These are phyloP conservation scores for Plasmodium knowlesi DNA, from an alignment of 169 alveolate genomes.

Conservation along the genomic window DNA sequence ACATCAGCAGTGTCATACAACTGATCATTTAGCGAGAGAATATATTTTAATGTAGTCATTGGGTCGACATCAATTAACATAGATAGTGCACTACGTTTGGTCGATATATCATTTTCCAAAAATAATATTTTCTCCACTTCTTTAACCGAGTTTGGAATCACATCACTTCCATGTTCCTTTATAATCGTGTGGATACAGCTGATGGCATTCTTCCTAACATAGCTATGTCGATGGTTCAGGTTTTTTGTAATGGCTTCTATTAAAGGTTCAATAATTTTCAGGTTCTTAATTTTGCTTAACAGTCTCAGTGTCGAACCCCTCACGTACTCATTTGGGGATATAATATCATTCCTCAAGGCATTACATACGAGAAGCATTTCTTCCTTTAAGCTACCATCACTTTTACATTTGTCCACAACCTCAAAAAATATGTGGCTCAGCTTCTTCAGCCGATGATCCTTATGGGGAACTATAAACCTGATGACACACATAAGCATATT, in stretches of 20 bases:
- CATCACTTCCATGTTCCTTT: slow-evolving; percentile 92
- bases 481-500: slow-evolving; percentile 86
- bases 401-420: slow-evolving; percentile 93
- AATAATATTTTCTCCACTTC: slow-evolving; percentile 85
- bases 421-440: slow-evolving; percentile 95
- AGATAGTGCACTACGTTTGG: slow-evolving; percentile 93
- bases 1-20: slow-evolving; percentile 86
- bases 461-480: slow-evolving; percentile 86
- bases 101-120: slow-evolving; percentile 92
- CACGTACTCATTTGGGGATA: slow-evolving; percentile 96
- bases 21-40: slow-evolving; percentile 82
- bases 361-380: slow-evolving; percentile 97
- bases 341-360: slow-evolving; percentile 95
- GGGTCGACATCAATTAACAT: slow-evolving; percentile 90
- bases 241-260: slow-evolving; percentile 93
- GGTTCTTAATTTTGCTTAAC: slow-evolving; percentile 91
- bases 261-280: slow-evolving; percentile 93
- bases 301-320: slow-evolving; percentile 96
- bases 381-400: slow-evolving; percentile 95
- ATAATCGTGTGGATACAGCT: slow-evolving; percentile 92
- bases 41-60: slow-evolving; percentile 89
- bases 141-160: slow-evolving; percentile 87
- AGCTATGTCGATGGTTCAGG: slow-evolving; percentile 92
- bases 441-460: slow-evolving; percentile 91
- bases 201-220: slow-evolving; percentile 95